Evolutionary conservation across 768 basidiomycete genomes (phyloP).

Genomic region (Russula brevipes): DNA sequence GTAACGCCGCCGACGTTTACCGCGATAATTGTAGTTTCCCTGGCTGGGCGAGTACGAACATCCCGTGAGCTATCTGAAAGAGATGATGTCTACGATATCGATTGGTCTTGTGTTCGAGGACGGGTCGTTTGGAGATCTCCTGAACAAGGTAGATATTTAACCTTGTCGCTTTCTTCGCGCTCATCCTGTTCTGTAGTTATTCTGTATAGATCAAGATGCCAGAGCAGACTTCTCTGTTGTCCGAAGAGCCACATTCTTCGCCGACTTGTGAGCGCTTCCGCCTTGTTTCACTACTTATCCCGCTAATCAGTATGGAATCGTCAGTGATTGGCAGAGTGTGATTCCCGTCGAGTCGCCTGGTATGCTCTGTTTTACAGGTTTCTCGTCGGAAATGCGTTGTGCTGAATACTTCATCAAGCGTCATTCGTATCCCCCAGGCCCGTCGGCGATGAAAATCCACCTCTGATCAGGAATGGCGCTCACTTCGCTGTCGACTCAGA

Average conservation of each 20-base stretch:
- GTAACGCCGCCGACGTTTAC: background rate
- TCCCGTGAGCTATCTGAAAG: slow-evolving; percentile 14
- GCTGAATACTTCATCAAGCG: background rate
- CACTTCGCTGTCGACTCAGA: background rate
- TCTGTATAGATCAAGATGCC: slow-evolving; percentile 8
- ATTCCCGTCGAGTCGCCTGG: background rate
- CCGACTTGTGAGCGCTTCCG: slow-evolving; percentile 7
- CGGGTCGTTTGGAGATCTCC: slow-evolving; percentile 5
- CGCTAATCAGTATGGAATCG: background rate
- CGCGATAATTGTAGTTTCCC: slow-evolving; percentile 10
- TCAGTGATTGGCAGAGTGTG: slow-evolving; percentile 14
- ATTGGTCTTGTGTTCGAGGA: slow-evolving; percentile 4
- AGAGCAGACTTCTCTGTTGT: slow-evolving; percentile 14
- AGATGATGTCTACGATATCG: slow-evolving; percentile 15
- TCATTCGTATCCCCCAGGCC: background rate
- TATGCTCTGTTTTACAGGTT: background rate
- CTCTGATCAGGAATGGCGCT: background rate
- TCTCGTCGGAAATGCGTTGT: background rate
- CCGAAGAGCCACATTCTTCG: slow-evolving; percentile 11
- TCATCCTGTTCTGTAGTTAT: background rate
- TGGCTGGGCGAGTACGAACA: slow-evolving; percentile 15
- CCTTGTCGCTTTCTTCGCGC: background rate
- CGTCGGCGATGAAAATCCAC: background rate
- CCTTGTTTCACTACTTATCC: background rate
- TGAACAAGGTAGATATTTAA: slow-evolving; percentile 3